Evolutionary conservation across 192 early-diverging fungal species (phyloP), one percentile per base, ranked within the genome.

Genomic region (Linnemannia elongata): DNA sequence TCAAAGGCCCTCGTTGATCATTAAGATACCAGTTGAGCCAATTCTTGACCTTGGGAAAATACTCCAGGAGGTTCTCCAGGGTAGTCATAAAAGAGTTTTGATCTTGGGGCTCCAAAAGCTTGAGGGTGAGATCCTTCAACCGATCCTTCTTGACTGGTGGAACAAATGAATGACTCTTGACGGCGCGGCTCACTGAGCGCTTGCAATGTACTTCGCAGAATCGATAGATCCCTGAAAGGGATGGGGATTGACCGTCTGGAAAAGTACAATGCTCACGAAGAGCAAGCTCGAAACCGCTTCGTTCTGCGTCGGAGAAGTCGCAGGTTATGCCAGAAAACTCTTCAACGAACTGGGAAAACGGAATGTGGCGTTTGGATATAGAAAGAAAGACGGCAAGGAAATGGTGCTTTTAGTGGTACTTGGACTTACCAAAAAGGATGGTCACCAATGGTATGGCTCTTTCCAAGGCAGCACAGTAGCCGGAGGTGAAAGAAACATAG

Each of bases 221-320:
- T 0, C 74, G 74, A 47, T 82, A 82, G 49, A 44, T 68, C 1
- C 54, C 33, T 6, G 76, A 69, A 13, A 82, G 68, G 7, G 47
- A 20, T 27, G 76, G 41, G 8, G 36, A 5, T 22, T 74, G 20
- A 36, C 30, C 38, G n/a, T 52, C 68, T 8, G 20, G 15, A 18
- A 72, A n/a, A 6, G 55, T 71, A 22, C 55, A 76, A 42, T 30
- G 17, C 8, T 8, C 39, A 10, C 80, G 80, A 35, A 82, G 27
- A 20, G 80, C 74, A 5, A 24, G 3, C 30, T 82, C 80, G 41
- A 82, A 82, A 13, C 80, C 80, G 39, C 36, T 39, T 22, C 80
- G 74, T 44, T 71, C 74, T 27, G 80, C 74, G 47, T 82, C 80
- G n/a, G 80, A 82, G 69, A 82, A 71, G 41, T 76, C 74, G 33